A percentile compares a stretch with the other conserved stretches of the same genome.
phyloP scores from a whole-genome alignment of 1,284 basidiomycete genomes.

The Apiotrichum veenhuisii region DNA sequence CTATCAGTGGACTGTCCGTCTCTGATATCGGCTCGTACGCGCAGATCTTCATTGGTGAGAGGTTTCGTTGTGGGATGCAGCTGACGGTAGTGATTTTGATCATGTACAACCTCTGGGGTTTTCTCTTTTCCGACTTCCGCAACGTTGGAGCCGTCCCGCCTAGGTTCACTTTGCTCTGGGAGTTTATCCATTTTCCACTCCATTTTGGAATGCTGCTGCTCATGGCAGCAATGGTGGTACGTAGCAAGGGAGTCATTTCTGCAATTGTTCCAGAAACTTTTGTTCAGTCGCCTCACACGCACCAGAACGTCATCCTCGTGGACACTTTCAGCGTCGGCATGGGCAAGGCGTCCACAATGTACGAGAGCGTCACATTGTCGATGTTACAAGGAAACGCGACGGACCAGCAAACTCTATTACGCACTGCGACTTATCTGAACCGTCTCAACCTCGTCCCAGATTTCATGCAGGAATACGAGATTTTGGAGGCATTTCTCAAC shows the following conservation, averaged over 20 bases:
- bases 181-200: slow-evolving; percentile 7
- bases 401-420: not conserved
- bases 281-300: not conserved
- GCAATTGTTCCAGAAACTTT: too few species aligned
- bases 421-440: not conserved
- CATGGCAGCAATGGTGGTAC: not conserved
- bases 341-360: not conserved
- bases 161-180: slow-evolving; percentile 21
- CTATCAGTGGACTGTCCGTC: slow-evolving; percentile 24
- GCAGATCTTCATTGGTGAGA: slow-evolving; percentile 19
- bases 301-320: not conserved
- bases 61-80: not conserved
- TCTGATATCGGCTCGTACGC: slow-evolving; percentile 20
- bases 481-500: not conserved
- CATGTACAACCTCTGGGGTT: slow-evolving; percentile 27
- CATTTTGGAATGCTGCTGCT: not conserved
- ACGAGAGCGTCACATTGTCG: not conserved
- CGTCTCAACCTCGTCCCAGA: not conserved
- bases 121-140: slow-evolving; percentile 27
- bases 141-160: slow-evolving; percentile 10
- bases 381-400: too few species aligned
- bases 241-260: not conserved
- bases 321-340: not conserved
- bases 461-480: not conserved
- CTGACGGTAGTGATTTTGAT: slow-evolving; percentile 16